A percentile compares a stretch with the other conserved stretches of the same genome.
Evolutionary conservation across 768 basidiomycete genomes (phyloP).

Genomic region (Pleurotus tuber-regium): DNA sequence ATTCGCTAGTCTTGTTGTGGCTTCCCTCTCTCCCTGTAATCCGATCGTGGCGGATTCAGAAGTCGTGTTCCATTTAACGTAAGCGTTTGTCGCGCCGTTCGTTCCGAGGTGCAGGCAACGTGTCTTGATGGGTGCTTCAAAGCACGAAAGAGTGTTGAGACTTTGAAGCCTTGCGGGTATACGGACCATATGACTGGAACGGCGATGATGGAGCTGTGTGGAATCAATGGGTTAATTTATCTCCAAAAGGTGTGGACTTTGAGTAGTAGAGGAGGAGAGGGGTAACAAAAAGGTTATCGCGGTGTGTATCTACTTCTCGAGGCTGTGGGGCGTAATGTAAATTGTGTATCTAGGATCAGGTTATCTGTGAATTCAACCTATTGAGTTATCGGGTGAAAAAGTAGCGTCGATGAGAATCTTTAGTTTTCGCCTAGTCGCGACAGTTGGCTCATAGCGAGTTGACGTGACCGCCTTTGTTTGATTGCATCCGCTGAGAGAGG

Average conservation of each 20-base stretch:
- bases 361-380: too few relatives aligned
- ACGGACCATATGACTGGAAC: background rate
- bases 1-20: background rate
- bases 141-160: too few relatives aligned
- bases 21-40: background rate
- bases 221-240: too few relatives aligned
- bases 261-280: background rate
- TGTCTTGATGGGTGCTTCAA: background rate
- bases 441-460: too few relatives aligned
- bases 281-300: background rate
- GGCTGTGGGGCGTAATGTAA: background rate
- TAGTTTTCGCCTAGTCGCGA: background rate
- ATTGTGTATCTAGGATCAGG: background rate
- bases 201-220: background rate
- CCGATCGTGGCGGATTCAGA: constrained; percentile 8
- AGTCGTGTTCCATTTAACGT: background rate
- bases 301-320: background rate
- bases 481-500: too few relatives aligned
- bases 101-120: constrained; percentile 4
- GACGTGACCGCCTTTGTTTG: too few relatives aligned
- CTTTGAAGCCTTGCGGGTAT: background rate
- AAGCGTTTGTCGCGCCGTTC: constrained; percentile 4
- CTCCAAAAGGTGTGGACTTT: too few relatives aligned
- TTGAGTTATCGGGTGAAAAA: too few relatives aligned
- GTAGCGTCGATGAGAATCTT: too few relatives aligned